These are phyloP conservation scores for Fonsecaea erecta DNA, from an alignment of 2,329 filamentous ascomycete species.

Conservation along the genomic window DNA sequence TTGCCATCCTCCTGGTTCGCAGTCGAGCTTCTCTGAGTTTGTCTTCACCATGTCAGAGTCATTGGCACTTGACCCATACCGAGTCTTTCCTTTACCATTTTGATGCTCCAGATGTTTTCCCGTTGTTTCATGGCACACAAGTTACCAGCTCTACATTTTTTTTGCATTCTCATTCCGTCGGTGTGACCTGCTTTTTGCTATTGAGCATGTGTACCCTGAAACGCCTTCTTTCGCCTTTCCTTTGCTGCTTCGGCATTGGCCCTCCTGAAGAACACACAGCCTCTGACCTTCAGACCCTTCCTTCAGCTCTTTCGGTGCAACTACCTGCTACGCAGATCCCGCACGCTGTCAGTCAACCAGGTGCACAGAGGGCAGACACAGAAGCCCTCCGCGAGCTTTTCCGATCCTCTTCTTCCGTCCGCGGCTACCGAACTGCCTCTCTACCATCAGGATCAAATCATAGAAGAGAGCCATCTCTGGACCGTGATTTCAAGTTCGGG, in stretches of 20 bases:
- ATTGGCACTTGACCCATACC: conserved; percentile 1
- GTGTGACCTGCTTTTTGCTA: conserved; percentile 10
- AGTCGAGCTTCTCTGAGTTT: not conserved
- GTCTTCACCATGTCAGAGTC: conserved; percentile 1
- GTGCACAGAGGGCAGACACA: conserved; percentile 21
- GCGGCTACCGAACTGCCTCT: conserved; percentile 33
- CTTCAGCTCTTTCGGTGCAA: conserved; percentile 27
- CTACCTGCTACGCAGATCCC: conserved; percentile 26
- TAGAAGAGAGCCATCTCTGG: conserved; percentile 26
- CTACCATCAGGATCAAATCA: conserved; percentile 10
- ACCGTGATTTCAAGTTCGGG: conserved; percentile 28
- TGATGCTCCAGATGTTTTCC: conserved; percentile 2
- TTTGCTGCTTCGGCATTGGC: conserved; percentile 25
- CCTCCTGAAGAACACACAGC: conserved; percentile 11
- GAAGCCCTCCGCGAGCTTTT: conserved; percentile 32
- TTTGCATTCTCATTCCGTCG: conserved; percentile 24
- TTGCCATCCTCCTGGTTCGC: not conserved
- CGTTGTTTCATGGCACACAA: conserved; percentile 14
- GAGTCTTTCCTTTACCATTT: conserved; percentile 3
- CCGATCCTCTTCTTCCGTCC: conserved; percentile 32
- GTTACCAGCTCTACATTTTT: conserved; percentile 22
- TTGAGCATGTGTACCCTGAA: conserved; percentile 22
- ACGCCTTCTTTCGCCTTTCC: conserved; percentile 18
- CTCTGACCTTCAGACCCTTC: conserved; percentile 23
- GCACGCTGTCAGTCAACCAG: conserved; percentile 21